A percentile compares a stretch with the other conserved stretches of the same genome.
phyloP scores from a whole-genome alignment of 2,329 filamentous ascomycete genomes.

The Trichoderma sp. region DNA sequence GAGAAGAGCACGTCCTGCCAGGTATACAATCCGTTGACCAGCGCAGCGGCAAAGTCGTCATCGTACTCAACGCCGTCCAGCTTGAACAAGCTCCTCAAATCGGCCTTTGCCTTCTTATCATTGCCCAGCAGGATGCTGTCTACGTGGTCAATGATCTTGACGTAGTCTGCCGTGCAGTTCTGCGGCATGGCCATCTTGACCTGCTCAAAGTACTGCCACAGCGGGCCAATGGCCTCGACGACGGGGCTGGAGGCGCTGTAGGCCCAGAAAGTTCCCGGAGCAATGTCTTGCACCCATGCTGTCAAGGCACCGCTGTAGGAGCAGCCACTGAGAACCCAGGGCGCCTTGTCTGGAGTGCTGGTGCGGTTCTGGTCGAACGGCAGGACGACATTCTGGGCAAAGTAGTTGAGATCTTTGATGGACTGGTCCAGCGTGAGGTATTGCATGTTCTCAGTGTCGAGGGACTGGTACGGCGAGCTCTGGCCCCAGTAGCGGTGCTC shows the following conservation, averaged over 20 bases:
- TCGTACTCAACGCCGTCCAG: slow-evolving; percentile 46
- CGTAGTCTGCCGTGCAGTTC: slow-evolving; percentile 66
- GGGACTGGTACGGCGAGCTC: slow-evolving; percentile 67
- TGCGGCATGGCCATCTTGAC: slow-evolving; percentile 51
- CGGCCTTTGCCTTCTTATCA: slow-evolving; percentile 36
- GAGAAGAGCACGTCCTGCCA: slow-evolving; percentile 46
- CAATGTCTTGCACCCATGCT: slow-evolving; percentile 71
- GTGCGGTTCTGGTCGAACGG: slow-evolving; percentile 66
- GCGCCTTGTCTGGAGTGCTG: slow-evolving; percentile 64
- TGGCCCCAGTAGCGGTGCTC: slow-evolving; percentile 84
- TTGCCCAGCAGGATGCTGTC: slow-evolving; percentile 52
- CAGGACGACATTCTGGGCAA: slow-evolving; percentile 71
- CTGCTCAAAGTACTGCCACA: slow-evolving; percentile 61
- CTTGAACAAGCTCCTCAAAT: slow-evolving; percentile 52
- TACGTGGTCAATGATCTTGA: slow-evolving; percentile 54
- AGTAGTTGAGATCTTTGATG: slow-evolving; percentile 75
- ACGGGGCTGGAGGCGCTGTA: slow-evolving; percentile 78
- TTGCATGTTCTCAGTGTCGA: slow-evolving; percentile 68
- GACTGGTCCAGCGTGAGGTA: slow-evolving; percentile 81
- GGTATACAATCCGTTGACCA: slow-evolving; percentile 34
- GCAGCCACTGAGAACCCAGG: slow-evolving; percentile 78
- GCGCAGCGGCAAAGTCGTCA: slow-evolving; percentile 54
- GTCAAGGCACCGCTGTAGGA: slow-evolving; percentile 78
- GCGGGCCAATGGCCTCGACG: slow-evolving; percentile 73
- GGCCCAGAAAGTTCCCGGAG: slow-evolving; percentile 76